Evolutionary conservation across 352 stramenopile genomes (phyloP).

Genomic region (Phytopythium aichiense): DNA sequence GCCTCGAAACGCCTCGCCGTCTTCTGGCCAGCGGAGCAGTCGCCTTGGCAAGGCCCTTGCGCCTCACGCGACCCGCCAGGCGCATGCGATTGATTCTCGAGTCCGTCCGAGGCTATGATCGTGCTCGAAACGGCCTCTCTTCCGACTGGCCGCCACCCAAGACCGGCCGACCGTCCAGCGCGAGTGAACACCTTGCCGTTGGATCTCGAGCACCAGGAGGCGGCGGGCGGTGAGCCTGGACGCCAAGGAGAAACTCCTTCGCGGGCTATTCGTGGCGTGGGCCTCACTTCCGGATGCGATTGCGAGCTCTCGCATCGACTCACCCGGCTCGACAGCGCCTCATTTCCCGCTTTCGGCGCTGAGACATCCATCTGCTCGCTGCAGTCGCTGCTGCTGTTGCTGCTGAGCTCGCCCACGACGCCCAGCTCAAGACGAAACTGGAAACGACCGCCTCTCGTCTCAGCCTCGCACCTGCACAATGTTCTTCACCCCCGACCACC

Average conservation of each 20-base stretch:
- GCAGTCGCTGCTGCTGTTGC: neutral
- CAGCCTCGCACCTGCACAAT: neutral
- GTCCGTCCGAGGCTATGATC: neutral
- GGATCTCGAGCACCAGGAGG: neutral
- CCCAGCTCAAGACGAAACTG: neutral
- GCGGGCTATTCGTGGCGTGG: no score
- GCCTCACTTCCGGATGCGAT: no score
- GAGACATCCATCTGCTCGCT: neutral
- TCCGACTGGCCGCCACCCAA: neutral
- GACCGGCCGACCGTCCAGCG: neutral
- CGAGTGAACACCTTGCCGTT: neutral
- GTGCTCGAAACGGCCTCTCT: neutral
- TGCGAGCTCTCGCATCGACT: neutral
- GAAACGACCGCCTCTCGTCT: neutral
- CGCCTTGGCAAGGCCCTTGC: neutral
- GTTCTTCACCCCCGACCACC: neutral
- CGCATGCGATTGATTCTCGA: neutral
- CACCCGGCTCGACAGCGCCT: neutral
- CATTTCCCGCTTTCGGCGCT: constrained; percentile 3
- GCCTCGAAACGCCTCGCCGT: no score
- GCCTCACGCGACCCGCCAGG: neutral
- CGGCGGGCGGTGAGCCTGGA: neutral
- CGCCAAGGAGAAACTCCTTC: no score
- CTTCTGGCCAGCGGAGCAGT: no score
- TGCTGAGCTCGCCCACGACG: neutral